Percentiles rank a stretch among this genome's conserved stretches.
Evolutionary conservation across 2,329 filamentous ascomycete genomes (phyloP).

Genomic region (Aspergillus eucalypticola): DNA sequence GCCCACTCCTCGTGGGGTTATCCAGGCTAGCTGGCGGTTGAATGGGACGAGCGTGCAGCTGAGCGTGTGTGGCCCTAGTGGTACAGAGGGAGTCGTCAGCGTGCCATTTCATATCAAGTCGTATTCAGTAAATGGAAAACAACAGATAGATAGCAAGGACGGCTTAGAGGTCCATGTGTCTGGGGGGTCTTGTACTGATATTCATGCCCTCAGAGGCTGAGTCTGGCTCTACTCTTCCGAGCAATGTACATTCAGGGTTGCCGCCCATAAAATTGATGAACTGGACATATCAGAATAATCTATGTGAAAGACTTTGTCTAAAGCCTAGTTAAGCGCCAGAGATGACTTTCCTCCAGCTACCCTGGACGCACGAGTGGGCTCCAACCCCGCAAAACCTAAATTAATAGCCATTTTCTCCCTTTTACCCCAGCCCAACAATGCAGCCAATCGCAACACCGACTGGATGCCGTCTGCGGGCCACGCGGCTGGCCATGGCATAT

Average conservation of each 20-base stretch:
- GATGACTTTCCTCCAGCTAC: too few relatives aligned
- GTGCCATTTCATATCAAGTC: not conserved
- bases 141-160: not conserved
- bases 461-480: not conserved
- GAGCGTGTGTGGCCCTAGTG: not conserved
- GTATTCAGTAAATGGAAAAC: not conserved
- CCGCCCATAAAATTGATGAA: too few relatives aligned
- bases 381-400: not conserved
- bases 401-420: not conserved
- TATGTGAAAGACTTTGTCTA: too few relatives aligned
- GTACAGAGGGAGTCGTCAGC: not conserved
- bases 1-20: constrained; percentile 4
- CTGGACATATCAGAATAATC: too few relatives aligned
- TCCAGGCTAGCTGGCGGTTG: constrained; percentile 7
- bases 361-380: not conserved
- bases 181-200: not conserved
- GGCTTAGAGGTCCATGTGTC: not conserved
- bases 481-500: not conserved
- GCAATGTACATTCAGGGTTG: not conserved
- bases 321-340: too few relatives aligned
- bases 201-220: not conserved
- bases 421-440: not conserved
- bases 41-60: not conserved
- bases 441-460: not conserved
- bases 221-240: too few relatives aligned